Evolutionary conservation across 768 basidiomycete species (phyloP).

Genomic region (Suillus decipiens): DNA sequence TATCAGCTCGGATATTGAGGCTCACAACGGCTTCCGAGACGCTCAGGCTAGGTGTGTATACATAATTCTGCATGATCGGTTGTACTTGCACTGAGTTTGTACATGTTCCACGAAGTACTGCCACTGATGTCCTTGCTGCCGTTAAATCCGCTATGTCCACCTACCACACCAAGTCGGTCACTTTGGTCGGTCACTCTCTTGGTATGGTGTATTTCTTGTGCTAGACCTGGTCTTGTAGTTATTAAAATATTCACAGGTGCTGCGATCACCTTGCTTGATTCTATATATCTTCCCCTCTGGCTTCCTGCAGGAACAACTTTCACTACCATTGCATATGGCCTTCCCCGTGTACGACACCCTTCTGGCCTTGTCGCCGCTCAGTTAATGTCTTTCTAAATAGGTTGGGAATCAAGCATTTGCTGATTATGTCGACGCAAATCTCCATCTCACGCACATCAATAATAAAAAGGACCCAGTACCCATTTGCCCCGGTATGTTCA

Average conservation of each 20-base stretch:
- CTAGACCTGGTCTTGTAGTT: not conserved
- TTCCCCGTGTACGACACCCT: slow-evolving; percentile 33
- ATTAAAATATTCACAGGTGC: slow-evolving; percentile 26
- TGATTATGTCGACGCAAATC: slow-evolving; percentile 50
- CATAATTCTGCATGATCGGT: not conserved
- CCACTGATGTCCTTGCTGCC: slow-evolving; percentile 43
- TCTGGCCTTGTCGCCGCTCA: not conserved
- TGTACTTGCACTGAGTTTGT: not conserved
- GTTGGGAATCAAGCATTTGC: slow-evolving; percentile 65
- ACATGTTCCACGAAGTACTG: slow-evolving; percentile 33
- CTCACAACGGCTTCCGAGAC: slow-evolving; percentile 48
- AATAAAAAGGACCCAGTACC: slow-evolving; percentile 48
- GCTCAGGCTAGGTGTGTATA: slow-evolving; percentile 48
- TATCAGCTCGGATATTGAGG: slow-evolving; percentile 40
- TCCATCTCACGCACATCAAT: slow-evolving; percentile 53
- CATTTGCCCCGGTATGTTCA: slow-evolving; percentile 33
- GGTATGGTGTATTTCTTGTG: slow-evolving; percentile 21
- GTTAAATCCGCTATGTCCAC: slow-evolving; percentile 42
- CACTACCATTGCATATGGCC: slow-evolving; percentile 34
- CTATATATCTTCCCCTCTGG: slow-evolving; percentile 42
- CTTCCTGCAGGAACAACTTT: slow-evolving; percentile 35
- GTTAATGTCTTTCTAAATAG: slow-evolving; percentile 20
- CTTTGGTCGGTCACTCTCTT: slow-evolving; percentile 47
- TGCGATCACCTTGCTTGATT: slow-evolving; percentile 40
- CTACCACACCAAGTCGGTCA: slow-evolving; percentile 39